Evolutionary conservation across 2,329 filamentous ascomycete species (phyloP).

Genomic region (Fusarium globosum): DNA sequence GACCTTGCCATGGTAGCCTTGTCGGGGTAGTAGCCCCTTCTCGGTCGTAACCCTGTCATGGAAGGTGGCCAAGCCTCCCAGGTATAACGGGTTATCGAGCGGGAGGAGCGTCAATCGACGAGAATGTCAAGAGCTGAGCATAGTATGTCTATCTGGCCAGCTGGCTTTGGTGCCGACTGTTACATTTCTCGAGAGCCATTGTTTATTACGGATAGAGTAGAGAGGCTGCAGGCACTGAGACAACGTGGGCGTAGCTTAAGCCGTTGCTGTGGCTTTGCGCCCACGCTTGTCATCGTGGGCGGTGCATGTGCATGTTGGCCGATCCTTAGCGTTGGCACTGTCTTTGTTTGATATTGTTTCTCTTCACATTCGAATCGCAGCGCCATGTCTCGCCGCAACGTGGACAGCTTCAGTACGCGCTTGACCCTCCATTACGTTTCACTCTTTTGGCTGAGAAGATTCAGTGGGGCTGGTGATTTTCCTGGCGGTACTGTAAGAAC

Average conservation of each 20-base stretch:
- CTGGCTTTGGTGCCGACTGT: slow-evolving; percentile 17
- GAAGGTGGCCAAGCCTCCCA: slow-evolving; percentile 40
- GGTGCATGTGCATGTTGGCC: slow-evolving; percentile 25
- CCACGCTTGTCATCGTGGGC: slow-evolving; percentile 19
- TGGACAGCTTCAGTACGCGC: slow-evolving; percentile 35
- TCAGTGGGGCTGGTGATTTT: slow-evolving; percentile 23
- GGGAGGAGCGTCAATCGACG: slow-evolving; percentile 25
- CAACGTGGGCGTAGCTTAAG: slow-evolving; percentile 34
- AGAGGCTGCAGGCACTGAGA: slow-evolving; percentile 39
- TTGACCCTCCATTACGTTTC: slow-evolving; percentile 30
- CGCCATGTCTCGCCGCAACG: slow-evolving; percentile 42
- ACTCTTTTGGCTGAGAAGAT: slow-evolving; percentile 28
- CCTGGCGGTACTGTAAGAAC: slow-evolving; percentile 25
- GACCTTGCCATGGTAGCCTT: slow-evolving; percentile 43
- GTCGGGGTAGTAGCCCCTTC: slow-evolving; percentile 43
- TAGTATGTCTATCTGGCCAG: slow-evolving; percentile 4
- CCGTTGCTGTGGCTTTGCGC: slow-evolving; percentile 37
- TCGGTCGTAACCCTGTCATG: slow-evolving; percentile 45
- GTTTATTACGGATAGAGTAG: slow-evolving; percentile 28
- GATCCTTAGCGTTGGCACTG: slow-evolving; percentile 28
- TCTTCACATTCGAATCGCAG: slow-evolving; percentile 29
- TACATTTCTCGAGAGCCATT: slow-evolving; percentile 25
- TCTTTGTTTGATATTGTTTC: slow-evolving; percentile 39
- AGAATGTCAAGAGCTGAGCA: slow-evolving; percentile 34
- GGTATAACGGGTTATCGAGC: slow-evolving; percentile 17